Base-by-base conservation (phyloP, 495 filamentous ascomycete species). In the Viridothelium virens region DNA sequence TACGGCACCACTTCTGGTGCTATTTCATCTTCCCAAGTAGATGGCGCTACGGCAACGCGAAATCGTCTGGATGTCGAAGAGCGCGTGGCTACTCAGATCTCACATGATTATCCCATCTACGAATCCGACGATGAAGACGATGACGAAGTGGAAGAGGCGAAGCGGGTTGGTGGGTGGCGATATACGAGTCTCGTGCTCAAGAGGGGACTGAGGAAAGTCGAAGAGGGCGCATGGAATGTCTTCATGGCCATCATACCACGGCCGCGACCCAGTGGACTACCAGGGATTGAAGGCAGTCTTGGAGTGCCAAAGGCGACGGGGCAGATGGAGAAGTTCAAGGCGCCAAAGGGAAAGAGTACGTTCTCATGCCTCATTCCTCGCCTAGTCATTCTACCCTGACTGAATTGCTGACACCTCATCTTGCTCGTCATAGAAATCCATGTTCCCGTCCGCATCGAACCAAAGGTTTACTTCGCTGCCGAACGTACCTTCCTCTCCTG, bases 401-500 rank as follows among this genome's bases (percentile, higher is more conserved):
- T 25, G 1, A 25, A 7, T 25, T 10, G 18, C 59, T 62, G 59
- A 62, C 16, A 18, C 6, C 11, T 25, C 1, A 25, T 62, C 33
- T 62, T 12, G 7, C 41, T 7, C 41, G 0, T 14, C 31, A 87
- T 36, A 59, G 84, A 83, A 71, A 98, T 98, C 70, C 91, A 96
- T 69, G 93, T 98, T 33, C 94, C 92, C 38, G 87, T 97, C 53
- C 86, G 94, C 63, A 91, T 98, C 59, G 94, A 98, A 78, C 94
- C 94, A 2, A 98, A 98, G 76, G 94, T 98, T 67, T 95, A 92
- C 77, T 96, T 98, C 70, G 94, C 94, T 34, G 91, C 91, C 7
- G 94, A 98, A 74, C 85, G 94, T 67, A 98, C 94, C 12, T 98
- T 96, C 77, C 83, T 98, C 68, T 89, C 91, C 46, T 98, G 94